These are phyloP conservation scores for Suillus subluteus DNA, from an alignment of 768 basidiomycete genomes.

Conservation along the genomic window DNA sequence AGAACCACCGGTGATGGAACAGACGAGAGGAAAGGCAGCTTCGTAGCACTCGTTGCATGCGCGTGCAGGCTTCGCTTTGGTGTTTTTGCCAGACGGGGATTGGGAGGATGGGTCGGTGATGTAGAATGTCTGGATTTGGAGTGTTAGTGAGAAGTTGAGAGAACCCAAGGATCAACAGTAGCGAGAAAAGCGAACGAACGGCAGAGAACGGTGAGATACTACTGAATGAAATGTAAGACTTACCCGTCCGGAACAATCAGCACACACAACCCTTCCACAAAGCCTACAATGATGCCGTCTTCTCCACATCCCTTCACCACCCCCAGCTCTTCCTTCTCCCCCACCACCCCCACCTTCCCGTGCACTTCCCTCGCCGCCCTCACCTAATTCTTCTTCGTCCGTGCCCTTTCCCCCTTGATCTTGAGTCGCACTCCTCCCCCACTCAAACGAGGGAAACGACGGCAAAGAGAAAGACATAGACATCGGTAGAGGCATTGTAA, in stretches of 20 bases:
- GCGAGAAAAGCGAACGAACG: background rate
- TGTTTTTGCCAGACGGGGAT: constrained; percentile 42
- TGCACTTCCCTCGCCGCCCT: constrained; percentile 3
- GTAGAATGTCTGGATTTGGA: constrained; percentile 70
- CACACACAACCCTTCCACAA: constrained; percentile 86
- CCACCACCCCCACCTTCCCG: constrained; percentile 7
- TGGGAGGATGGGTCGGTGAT: constrained; percentile 53
- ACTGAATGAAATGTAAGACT: constrained; percentile 17
- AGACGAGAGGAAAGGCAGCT: constrained; percentile 71
- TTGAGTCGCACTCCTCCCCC: background rate
- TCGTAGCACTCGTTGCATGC: constrained; percentile 89
- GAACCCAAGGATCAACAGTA: background rate
- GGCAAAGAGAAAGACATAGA: constrained; percentile 7
- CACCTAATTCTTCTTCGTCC: constrained; percentile 7
- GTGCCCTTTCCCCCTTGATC: background rate
- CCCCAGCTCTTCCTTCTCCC: constrained; percentile 16
- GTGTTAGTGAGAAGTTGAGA: background rate
- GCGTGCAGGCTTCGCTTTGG: constrained; percentile 63
- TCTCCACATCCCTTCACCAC: constrained; percentile 40
- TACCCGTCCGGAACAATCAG: constrained; percentile 80
- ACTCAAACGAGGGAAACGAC: constrained; percentile 4
- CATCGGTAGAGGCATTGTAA: background rate
- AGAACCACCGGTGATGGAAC: background rate
- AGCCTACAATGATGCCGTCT: constrained; percentile 86
- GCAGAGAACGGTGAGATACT: background rate